Evolutionary conservation across 495 filamentous ascomycete species (phyloP), one percentile per base, ranked within the genome.

Genomic region (Aspergillus indologenus): DNA sequence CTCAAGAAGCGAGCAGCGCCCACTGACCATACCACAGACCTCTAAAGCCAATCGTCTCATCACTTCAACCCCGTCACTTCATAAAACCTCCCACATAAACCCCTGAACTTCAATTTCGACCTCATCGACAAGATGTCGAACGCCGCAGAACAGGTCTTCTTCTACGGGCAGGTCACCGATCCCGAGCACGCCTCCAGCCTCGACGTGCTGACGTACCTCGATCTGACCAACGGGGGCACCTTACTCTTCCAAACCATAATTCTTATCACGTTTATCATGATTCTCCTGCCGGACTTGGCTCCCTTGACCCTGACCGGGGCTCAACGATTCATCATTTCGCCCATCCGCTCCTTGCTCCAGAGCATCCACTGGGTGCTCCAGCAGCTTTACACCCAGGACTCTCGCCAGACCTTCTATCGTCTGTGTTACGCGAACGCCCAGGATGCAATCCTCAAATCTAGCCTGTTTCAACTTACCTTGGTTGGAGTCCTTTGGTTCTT

Each of bases 61-160:
- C 26, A 4, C 26, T 29, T 29, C n/a, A n/a, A n/a, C n/a, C n/a
- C n/a, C n/a, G n/a, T n/a, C n/a, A n/a, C n/a, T n/a, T n/a, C n/a
- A n/a, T n/a, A n/a, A n/a, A n/a, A n/a, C n/a, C n/a, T 29, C 26
- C 26, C 9, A 3, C 26, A 29, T 29, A 9, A n/a, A 29, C 26
- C 26, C 9, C 9, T 29, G 26, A 29, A 8, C 12, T 2, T 40
- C 34, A 11, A 6, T 40, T 11, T 11, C 5, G 6, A 11, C 34
- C 5, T 40, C 6, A 40, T 29, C 26, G 12, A 40, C 34, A 56
- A 56, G 23, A 67, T 64, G 65, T 57, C 61, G 9, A 61, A 59
- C 29, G 24, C 40, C 7, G 0, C 21, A 1, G 61, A 64, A n/a
- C 59, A 64, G 45, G 11, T 61, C 6, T 63, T 61, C 22, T 44